These are phyloP conservation scores for Sugiyamaella japonica DNA, from an alignment of 1,139 yeast species.

Conservation along the genomic window DNA sequence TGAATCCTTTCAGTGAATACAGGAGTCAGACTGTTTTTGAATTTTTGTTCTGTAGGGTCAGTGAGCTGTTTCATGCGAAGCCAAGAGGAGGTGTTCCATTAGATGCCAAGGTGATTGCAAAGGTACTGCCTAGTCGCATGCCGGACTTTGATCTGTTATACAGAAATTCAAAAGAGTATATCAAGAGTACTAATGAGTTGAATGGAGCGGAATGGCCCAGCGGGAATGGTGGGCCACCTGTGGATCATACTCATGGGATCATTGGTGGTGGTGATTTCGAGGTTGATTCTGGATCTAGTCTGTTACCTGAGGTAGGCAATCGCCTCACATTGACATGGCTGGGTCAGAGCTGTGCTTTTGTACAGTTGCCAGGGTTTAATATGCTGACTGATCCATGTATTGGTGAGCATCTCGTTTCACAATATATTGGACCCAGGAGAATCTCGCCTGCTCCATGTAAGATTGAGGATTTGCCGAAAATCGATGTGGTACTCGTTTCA, in stretches of 20 bases:
- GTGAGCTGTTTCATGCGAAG: constrained; percentile 65
- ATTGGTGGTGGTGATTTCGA: constrained; percentile 11
- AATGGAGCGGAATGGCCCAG: not conserved
- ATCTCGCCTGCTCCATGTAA: constrained; percentile 70
- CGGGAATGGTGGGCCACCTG: not conserved
- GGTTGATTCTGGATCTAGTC: constrained; percentile 13
- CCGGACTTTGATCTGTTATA: constrained; percentile 57
- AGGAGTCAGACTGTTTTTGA: constrained; percentile 88
- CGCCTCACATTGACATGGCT: constrained; percentile 80
- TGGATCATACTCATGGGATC: constrained; percentile 1
- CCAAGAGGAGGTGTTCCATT: constrained; percentile 70
- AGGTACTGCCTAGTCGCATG: constrained; percentile 54
- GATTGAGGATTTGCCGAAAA: constrained; percentile 59
- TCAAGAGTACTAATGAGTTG: not conserved
- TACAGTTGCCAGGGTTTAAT: constrained; percentile 71
- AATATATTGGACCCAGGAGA: constrained; percentile 76
- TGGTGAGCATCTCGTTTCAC: constrained; percentile 63
- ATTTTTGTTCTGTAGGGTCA: constrained; percentile 66
- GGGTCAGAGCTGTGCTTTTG: constrained; percentile 84
- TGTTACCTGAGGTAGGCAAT: constrained; percentile 40
- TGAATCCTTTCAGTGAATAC: constrained; percentile 90
- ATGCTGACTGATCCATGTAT: constrained; percentile 85
- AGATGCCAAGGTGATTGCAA: constrained; percentile 44
- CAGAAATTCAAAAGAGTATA: constrained; percentile 30
- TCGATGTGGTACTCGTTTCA: constrained; percentile 75